Evolutionary conservation across 2,329 filamentous ascomycete species (phyloP), one percentile per base, ranked within the genome.

Genomic region (Apiospora pterosperma): DNA sequence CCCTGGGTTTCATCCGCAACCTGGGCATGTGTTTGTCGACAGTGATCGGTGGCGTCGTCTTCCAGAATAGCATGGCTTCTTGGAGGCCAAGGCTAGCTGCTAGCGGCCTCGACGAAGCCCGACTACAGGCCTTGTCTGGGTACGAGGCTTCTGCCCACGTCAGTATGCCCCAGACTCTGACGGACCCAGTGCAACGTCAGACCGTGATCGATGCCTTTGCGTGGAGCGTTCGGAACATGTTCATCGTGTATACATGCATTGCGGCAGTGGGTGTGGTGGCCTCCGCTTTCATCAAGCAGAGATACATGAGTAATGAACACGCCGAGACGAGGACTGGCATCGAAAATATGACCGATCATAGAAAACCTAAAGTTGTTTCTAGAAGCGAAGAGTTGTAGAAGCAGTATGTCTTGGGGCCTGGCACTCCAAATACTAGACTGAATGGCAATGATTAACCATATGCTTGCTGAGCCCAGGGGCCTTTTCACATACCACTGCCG

Each of bases 1-100:
- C 92, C 79, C 90, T 89, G 76, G 85, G 84, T 62, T 92, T 92
- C 78, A 83, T 88, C 70, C 84, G 88, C n/a, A 83, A 85, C 1
- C 82, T 91, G 28, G 90, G 90, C 0, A 88, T 91, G 72, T 82
- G 85, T 0, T 76, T 91, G 8, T 89, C 89, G 28, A 86, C 92
- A 2, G 88, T 89, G 2, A 80, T 91, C 61, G 86, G 87, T 1
- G 89, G 90, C 4, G 87, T 89, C 38, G 83, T 90, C 62, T 92
- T 92, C 76, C 88, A 92, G 75, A 92, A 91, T 19, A 39, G 59
- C 38, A 61, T 61, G 59, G 59, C 42, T n/a, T 41, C 61, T 11
- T 68, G 65, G 39, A 65, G 67, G 5, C 58, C 65, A 5, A 58
- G 66, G 11, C 69, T 72, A 16, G 65, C 61, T 19, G 65, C 67